These are phyloP conservation scores for Phytophthora hibernalis DNA, from an alignment of 352 stramenopile species.

Conservation along the genomic window DNA sequence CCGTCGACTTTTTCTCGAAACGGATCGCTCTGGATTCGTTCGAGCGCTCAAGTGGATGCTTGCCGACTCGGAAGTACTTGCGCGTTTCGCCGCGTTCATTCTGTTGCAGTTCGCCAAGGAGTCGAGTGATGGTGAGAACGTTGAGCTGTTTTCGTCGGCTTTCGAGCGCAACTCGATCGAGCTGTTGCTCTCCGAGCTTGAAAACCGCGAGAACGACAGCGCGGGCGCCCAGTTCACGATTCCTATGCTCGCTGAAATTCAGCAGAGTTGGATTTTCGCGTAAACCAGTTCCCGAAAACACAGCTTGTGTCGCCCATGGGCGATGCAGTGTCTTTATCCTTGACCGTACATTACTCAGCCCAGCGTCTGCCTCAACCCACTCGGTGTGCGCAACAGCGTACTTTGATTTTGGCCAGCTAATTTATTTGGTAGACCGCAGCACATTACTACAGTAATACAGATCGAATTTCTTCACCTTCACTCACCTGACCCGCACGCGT, in stretches of 20 bases:
- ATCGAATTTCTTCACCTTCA: conserved; percentile 28
- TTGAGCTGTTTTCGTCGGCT: conserved; percentile 58
- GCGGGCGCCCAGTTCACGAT: conserved; percentile 53
- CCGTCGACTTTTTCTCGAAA: conserved; percentile 62
- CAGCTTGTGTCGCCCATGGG: not conserved
- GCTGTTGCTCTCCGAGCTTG: conserved; percentile 50
- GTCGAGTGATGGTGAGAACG: conserved; percentile 29
- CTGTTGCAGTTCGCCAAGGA: conserved; percentile 66
- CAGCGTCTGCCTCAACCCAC: conserved; percentile 17
- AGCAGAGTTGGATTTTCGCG: conserved; percentile 67
- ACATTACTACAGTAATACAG: conserved; percentile 17
- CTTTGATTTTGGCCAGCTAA: conserved; percentile 29
- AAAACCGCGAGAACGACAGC: conserved; percentile 37
- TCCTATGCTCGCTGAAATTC: conserved; percentile 61
- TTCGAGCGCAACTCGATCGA: conserved; percentile 71
- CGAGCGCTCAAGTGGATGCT: conserved; percentile 75
- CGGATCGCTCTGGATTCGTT: conserved; percentile 50
- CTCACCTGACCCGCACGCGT: not conserved
- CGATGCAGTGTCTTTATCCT: conserved; percentile 14
- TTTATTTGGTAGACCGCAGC: conserved; percentile 30
- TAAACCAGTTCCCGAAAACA: conserved; percentile 19
- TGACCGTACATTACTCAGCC: conserved; percentile 28
- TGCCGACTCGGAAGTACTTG: conserved; percentile 55
- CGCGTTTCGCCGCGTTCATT: conserved; percentile 74
- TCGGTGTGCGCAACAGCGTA: conserved; percentile 12